A percentile compares a stretch with the other conserved stretches of the same genome.
These are phyloP conservation scores for Medicago ruthenica DNA, from an alignment of 306 rosid species.

Conservation along the genomic window DNA sequence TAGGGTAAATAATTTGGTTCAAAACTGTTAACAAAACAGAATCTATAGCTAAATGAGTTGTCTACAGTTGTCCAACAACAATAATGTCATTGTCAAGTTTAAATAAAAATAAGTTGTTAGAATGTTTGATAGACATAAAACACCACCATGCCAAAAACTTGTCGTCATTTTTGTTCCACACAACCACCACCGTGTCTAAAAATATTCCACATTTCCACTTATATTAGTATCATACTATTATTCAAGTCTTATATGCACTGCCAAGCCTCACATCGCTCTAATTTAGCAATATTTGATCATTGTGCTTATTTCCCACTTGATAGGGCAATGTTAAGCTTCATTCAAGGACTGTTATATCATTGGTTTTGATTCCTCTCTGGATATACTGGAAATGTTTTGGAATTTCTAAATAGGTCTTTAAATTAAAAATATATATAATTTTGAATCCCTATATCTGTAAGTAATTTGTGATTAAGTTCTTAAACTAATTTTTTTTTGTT, in stretches of 20 bases:
- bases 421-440: too few relatives aligned
- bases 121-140: slow-evolving; percentile 2
- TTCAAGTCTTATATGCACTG: neutral
- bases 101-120: neutral
- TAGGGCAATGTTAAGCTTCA: slow-evolving; percentile 1
- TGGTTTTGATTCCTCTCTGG: neutral
- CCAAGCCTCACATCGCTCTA: slow-evolving; percentile 22
- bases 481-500: neutral
- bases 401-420: too few relatives aligned
- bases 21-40: slow-evolving; percentile 1
- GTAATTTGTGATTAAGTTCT: too few relatives aligned
- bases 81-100: neutral
- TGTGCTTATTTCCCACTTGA: slow-evolving; percentile 39
- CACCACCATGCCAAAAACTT: neutral
- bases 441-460: too few relatives aligned
- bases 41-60: neutral
- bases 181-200: neutral
- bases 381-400: too few relatives aligned
- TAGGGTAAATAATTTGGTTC: neutral
- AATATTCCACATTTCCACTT: neutral
- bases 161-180: slow-evolving; percentile 3
- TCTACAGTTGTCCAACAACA: neutral
- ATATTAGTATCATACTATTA: neutral
- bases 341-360: neutral
- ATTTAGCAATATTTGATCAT: slow-evolving; percentile 27